These are phyloP conservation scores for Triangularia setosa DNA, from an alignment of 2,329 filamentous ascomycete genomes.

Conservation along the genomic window DNA sequence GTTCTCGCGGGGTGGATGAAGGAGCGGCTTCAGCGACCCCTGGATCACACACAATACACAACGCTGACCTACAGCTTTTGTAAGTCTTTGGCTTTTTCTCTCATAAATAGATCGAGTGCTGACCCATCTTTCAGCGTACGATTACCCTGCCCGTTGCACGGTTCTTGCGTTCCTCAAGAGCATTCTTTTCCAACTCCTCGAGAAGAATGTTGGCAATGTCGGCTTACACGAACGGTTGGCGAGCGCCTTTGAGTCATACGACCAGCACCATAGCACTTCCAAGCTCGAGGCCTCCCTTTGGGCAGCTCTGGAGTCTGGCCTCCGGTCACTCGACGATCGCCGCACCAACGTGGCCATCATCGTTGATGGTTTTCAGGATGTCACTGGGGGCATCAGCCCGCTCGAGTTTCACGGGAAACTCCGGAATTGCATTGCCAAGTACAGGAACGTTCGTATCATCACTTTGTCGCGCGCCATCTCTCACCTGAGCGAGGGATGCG, in stretches of 20 bases:
- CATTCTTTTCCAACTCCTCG: conserved; percentile 36
- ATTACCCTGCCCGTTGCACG: conserved; percentile 31
- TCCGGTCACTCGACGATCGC: conserved; percentile 30
- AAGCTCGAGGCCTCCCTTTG: conserved; percentile 33
- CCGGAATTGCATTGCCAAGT: conserved; percentile 28
- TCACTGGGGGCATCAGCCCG: conserved; percentile 26
- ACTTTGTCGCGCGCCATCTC: conserved; percentile 35
- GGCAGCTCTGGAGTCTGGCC: conserved; percentile 32
- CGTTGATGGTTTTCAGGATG: conserved; percentile 37
- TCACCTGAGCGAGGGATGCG: conserved; percentile 30
- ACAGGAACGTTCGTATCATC: conserved; percentile 31
- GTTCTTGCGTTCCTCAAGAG: conserved; percentile 34
- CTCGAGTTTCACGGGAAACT: conserved; percentile 33
- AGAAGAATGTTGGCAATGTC: conserved; percentile 37
- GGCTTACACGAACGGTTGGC: conserved; percentile 33
- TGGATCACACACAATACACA: conserved; percentile 34
- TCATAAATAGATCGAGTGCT: not conserved
- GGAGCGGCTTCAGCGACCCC: conserved; percentile 37
- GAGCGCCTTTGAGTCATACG: conserved; percentile 27
- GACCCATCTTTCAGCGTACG: conserved; percentile 24
- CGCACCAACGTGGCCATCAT: conserved; percentile 32
- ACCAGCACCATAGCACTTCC: conserved; percentile 22
- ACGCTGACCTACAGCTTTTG: conserved; percentile 37
- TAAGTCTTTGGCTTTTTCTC: conserved; percentile 22
- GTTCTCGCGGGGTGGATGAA: conserved; percentile 39